phyloP scores from a whole-genome alignment of 257 asterid genomes.

The Galeopsis tetrahit region DNA sequence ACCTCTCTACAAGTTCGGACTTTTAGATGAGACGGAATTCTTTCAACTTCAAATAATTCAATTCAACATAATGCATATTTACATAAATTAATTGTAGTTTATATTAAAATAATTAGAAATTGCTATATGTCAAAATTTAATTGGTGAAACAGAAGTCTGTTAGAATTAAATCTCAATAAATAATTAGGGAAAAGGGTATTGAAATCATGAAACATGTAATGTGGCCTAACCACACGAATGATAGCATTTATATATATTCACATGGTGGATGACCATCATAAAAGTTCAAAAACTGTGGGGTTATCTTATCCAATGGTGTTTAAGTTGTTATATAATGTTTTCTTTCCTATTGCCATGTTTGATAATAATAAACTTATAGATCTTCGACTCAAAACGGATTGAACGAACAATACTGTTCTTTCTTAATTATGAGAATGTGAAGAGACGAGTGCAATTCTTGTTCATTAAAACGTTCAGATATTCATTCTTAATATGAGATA shows the following conservation, averaged over 20 bases:
- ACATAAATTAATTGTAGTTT: neutral
- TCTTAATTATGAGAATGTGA: too few relatives aligned
- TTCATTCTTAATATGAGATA: too few relatives aligned
- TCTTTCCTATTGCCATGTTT: constrained; percentile 2
- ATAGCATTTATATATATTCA: neutral
- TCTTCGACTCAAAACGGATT: too few relatives aligned
- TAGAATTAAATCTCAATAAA: neutral
- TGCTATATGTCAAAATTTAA: neutral
- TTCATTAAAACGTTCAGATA: too few relatives aligned
- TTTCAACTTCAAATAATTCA: constrained; percentile 1
- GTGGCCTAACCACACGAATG: constrained; percentile 1
- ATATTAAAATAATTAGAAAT: neutral
- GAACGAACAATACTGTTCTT: too few relatives aligned
- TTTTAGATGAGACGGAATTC: too few relatives aligned
- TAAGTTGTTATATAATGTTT: constrained; percentile 10
- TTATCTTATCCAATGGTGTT: constrained; percentile 6
- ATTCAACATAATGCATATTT: neutral
- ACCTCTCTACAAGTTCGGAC: too few relatives aligned
- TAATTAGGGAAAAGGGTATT: neutral
- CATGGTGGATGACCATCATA: constrained; percentile 23
- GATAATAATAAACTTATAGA: neutral
- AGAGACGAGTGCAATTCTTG: neutral
- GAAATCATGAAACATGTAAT: constrained; percentile 1
- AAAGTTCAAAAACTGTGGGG: constrained; percentile 29
- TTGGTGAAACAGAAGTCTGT: neutral